Percentiles rank a stretch among this genome's conserved stretches.
Conservation (phyloP, 2,329 filamentous ascomycete species). For the Phialocephala sp. region DNA sequence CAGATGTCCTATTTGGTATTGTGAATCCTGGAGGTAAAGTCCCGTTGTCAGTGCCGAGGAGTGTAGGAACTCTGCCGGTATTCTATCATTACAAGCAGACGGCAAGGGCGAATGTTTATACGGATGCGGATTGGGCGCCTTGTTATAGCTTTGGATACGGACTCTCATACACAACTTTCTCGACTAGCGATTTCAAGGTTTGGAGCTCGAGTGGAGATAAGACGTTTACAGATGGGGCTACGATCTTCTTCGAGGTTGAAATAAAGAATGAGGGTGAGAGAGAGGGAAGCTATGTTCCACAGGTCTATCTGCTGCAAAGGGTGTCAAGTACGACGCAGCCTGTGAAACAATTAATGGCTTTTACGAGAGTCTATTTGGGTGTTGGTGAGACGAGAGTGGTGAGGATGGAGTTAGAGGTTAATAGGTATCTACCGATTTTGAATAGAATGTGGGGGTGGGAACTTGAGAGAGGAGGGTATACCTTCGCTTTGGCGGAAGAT, state of each 20-base stretch:
- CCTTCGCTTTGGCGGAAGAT: conserved; percentile 45
- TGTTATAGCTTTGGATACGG: conserved; percentile 44
- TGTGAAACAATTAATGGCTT: conserved; percentile 51
- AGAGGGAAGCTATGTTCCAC: conserved; percentile 67
- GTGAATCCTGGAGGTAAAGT: conserved; percentile 44
- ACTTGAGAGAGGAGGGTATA: conserved; percentile 51
- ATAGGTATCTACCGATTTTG: conserved; percentile 50
- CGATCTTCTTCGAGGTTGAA: conserved; percentile 53
- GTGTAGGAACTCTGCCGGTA: conserved; percentile 45
- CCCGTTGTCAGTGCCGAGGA: conserved; percentile 45
- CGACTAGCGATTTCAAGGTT: conserved; percentile 39
- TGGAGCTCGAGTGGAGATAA: conserved; percentile 6
- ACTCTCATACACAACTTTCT: conserved; percentile 45
- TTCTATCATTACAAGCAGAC: conserved; percentile 46
- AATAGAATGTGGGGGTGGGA: conserved; percentile 51
- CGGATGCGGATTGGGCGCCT: conserved; percentile 42
- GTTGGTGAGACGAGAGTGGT: conserved; percentile 43
- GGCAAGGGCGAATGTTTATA: conserved; percentile 39
- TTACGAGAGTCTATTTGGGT: conserved; percentile 47
- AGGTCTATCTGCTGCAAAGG: conserved; percentile 52
- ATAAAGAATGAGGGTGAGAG: conserved; percentile 67
- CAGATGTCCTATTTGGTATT: conserved; percentile 43
- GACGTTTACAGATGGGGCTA: conserved; percentile 34
- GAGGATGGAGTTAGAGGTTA: conserved; percentile 47
- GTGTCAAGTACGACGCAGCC: conserved; percentile 49